Conservation (phyloP, 805 yeast species). For the Nakazawaea molendinolei region DNA sequence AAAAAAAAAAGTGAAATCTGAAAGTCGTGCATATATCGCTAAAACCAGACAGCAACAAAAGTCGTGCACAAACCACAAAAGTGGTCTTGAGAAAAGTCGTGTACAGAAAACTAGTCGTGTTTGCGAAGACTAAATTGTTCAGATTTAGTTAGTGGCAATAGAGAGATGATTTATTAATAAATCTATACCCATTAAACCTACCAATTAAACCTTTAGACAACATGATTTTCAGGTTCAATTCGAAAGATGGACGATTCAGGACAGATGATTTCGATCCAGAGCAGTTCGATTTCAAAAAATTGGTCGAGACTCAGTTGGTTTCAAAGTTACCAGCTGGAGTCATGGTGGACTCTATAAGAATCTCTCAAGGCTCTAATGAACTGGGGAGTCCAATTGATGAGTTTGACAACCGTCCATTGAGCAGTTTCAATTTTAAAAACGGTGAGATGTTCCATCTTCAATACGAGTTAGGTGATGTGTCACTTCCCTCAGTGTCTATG, state of each 20-base stretch:
- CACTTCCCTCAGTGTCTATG: neutral
- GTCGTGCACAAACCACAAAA: too few relatives aligned
- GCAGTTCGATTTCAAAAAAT: neutral
- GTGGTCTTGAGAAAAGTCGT: too few relatives aligned
- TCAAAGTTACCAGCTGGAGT: slow-evolving; percentile 28
- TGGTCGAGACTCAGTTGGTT: slow-evolving; percentile 16
- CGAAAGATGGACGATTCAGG: slow-evolving; percentile 80
- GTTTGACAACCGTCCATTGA: slow-evolving; percentile 23
- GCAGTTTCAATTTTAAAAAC: slow-evolving; percentile 45
- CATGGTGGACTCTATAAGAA: slow-evolving; percentile 23
- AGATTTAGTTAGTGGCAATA: too few relatives aligned
- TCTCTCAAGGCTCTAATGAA: slow-evolving; percentile 41
- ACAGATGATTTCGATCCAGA: slow-evolving; percentile 39
- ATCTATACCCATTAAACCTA: too few relatives aligned
- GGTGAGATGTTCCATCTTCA: slow-evolving; percentile 52
- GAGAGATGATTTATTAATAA: too few relatives aligned
- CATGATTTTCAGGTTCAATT: slow-evolving; percentile 72
- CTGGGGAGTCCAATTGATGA: slow-evolving; percentile 32
- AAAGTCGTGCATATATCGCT: too few relatives aligned
- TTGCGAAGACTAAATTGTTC: too few relatives aligned
- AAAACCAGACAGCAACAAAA: too few relatives aligned
- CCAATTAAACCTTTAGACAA: too few relatives aligned
- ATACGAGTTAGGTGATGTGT: slow-evolving; percentile 23
- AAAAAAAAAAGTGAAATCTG: too few relatives aligned
- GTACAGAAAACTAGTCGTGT: too few relatives aligned